phyloP scores from a whole-genome alignment of 2,329 filamentous ascomycete species.

The Trichoderma oligosporum region DNA sequence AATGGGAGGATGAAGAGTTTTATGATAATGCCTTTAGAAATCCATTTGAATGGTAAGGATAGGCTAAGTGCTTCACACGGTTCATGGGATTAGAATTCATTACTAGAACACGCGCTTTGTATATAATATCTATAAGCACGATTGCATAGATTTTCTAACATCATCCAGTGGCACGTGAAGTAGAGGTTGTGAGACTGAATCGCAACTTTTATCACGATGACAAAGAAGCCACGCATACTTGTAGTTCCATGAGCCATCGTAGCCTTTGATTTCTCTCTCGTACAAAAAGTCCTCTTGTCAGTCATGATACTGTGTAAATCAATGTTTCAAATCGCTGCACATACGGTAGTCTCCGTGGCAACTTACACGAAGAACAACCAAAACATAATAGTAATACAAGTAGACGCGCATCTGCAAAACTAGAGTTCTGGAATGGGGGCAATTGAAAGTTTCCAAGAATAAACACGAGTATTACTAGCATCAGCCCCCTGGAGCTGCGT shows the following conservation, averaged over 20 bases:
- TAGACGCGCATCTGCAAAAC: not conserved
- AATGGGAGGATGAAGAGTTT: conserved; percentile 5
- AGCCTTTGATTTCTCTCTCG: too few species aligned
- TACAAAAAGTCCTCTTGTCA: too few species aligned
- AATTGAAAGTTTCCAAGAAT: conserved; percentile 4
- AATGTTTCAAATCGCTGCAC: too few species aligned
- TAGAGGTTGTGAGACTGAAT: too few species aligned
- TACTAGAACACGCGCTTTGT: not conserved
- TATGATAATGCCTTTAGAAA: not conserved
- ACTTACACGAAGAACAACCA: not conserved
- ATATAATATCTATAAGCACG: too few species aligned
- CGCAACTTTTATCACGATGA: too few species aligned
- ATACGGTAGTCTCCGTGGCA: too few species aligned
- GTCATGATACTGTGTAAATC: too few species aligned
- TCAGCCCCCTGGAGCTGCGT: conserved; percentile 15
- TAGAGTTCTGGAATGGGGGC: not conserved
- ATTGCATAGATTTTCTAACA: too few species aligned
- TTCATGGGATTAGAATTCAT: not conserved
- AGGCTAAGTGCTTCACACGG: not conserved
- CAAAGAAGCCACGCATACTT: too few species aligned
- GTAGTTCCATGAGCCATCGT: too few species aligned
- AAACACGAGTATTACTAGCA: conserved; percentile 1
- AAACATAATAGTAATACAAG: not conserved
- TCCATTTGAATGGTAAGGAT: conserved; percentile 1
- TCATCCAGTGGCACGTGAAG: too few species aligned